Base-by-base conservation (phyloP, 345 rosid species). In the Linum tenue region DNA sequence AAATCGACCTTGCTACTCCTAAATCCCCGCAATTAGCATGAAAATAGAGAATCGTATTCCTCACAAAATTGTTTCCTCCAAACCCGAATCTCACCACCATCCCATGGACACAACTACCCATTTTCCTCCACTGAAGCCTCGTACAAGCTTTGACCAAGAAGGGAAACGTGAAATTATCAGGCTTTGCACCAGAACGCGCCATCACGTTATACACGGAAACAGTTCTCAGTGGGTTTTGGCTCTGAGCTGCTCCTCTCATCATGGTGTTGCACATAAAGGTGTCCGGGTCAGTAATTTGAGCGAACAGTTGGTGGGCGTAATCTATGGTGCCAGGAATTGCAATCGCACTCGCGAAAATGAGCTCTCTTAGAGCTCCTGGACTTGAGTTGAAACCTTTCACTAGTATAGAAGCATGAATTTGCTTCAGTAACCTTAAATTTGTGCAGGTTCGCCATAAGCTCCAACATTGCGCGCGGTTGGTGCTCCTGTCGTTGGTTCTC, bases 121-220 rank as follows among this genome's bases (percentile, higher is more conserved):
- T 78, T 3, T 70, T 76, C 59, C 70, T 75, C 85, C 79, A 84
- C 60, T 71, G 70, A 69, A 84, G 79, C 83, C 67, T 81, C 10
- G 86, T 78, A 59, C 91, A 84, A 2, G 87, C 95, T 67, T 88
- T 88, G 43, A 88, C 86, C 51, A 81, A 78, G 69, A 85, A 88
- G 41, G 90, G 79, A 62, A 84, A 82, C 39, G 95, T 88, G 66
- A 67, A 85, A 22, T 78, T 72, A 78, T 84, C 85, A 38, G 87
- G 85, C 72, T 55, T 70, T 39, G 71, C 67, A 37, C 75, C 73
- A 1, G 72, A 64, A 38, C 67, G 81, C 74, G 71, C 91, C 91
- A 88, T 88, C 73, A 78, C 81, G 35, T 56, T 43, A 64, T 80
- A 88, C 31, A 80, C 68, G 4, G 68, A 4, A 63, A 85, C 56